These are phyloP conservation scores for Zalaria sp. DNA, from an alignment of 2,329 filamentous ascomycete genomes.

Conservation along the genomic window DNA sequence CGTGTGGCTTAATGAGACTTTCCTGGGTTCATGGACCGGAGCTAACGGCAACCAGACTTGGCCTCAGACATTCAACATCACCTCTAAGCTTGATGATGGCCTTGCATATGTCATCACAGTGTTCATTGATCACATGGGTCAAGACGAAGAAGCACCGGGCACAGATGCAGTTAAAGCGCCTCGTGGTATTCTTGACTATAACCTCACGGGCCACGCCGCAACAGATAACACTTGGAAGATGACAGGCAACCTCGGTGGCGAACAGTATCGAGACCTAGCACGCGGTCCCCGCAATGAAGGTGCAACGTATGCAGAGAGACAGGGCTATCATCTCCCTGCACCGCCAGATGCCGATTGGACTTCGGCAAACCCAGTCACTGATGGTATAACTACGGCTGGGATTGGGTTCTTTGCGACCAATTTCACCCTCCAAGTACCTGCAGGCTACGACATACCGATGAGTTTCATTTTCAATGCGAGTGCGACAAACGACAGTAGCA, in stretches of 20 bases:
- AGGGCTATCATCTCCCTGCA: slow-evolving; percentile 44
- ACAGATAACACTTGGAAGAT: slow-evolving; percentile 43
- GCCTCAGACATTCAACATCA: slow-evolving; percentile 34
- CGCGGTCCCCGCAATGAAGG: slow-evolving; percentile 44
- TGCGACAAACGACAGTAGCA: slow-evolving; percentile 18
- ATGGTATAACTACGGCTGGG: slow-evolving; percentile 27
- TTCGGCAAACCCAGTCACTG: slow-evolving; percentile 25
- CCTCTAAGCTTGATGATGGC: slow-evolving; percentile 27
- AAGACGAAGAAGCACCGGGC: slow-evolving; percentile 34
- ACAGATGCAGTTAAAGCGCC: slow-evolving; percentile 32
- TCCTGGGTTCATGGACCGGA: slow-evolving; percentile 42
- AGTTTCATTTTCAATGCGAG: slow-evolving; percentile 37
- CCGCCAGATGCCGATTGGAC: slow-evolving; percentile 24
- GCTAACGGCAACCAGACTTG: slow-evolving; percentile 25
- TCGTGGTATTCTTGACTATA: slow-evolving; percentile 38
- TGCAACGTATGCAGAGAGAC: slow-evolving; percentile 41
- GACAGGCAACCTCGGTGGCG: slow-evolving; percentile 30
- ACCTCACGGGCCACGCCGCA: slow-evolving; percentile 26
- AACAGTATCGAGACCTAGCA: slow-evolving; percentile 41
- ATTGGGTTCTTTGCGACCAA: slow-evolving; percentile 42
- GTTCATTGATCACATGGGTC: slow-evolving; percentile 46
- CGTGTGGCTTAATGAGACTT: slow-evolving; percentile 42
- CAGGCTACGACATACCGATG: slow-evolving; percentile 40
- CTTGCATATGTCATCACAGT: slow-evolving; percentile 36
- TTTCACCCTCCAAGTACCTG: slow-evolving; percentile 35